Evolutionary conservation across 176 grass and related monocot genomes (phyloP).

Genomic region (Zea luxurians): DNA sequence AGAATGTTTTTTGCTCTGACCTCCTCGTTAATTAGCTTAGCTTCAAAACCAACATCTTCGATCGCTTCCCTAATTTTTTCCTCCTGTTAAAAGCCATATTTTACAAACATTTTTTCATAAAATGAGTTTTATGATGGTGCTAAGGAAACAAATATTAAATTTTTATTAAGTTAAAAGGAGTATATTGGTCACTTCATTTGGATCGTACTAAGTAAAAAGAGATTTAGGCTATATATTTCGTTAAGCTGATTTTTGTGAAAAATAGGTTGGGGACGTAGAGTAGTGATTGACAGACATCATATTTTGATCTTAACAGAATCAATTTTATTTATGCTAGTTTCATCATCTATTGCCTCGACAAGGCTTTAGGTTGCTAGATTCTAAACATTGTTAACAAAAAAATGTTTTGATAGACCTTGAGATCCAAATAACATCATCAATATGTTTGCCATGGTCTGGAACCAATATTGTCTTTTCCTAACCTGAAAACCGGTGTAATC

Average conservation of each 20-base stretch:
- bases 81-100: slow-evolving; percentile 43
- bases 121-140: not conserved
- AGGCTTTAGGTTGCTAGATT: not conserved
- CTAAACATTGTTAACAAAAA: not conserved
- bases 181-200: not conserved
- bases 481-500: not conserved
- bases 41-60: slow-evolving; percentile 72
- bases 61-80: slow-evolving; percentile 82
- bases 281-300: not conserved
- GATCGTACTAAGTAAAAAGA: not conserved
- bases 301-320: not conserved
- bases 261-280: not conserved
- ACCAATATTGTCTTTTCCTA: not conserved
- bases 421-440: not conserved
- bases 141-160: not conserved
- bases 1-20: slow-evolving; percentile 61
- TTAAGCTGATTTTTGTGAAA: not conserved
- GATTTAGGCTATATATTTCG: not conserved
- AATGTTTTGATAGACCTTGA: not conserved
- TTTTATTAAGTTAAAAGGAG: not conserved
- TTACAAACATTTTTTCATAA: not conserved
- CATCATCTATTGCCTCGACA: not conserved
- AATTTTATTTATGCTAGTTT: not conserved
- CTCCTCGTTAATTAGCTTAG: slow-evolving; percentile 62
- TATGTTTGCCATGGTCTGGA: not conserved